Evolutionary conservation across 768 basidiomycete genomes (phyloP), one percentile per base, ranked within the genome.

Genomic region (Boletellus ananiceps): DNA sequence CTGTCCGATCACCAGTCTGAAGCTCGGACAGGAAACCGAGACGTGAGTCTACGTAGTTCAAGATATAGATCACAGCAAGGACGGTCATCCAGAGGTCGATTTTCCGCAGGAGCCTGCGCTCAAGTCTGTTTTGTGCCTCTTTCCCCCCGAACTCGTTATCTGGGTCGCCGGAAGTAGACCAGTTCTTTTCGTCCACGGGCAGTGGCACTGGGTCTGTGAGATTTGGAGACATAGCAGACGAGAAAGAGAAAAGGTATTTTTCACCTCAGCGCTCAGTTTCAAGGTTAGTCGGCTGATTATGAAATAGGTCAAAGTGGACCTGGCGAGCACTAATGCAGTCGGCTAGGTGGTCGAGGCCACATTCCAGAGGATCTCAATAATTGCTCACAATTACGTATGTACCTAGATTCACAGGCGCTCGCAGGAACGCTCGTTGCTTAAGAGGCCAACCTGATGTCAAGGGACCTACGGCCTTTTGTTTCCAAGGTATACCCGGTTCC

Each of bases 81-180:
- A 81, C 75, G 38, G 74, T 73, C 78, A 82, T 79, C 23, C 80
- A 71, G 33, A 75, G 50, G 57, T 84, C 81, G 40, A 85, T 54
- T 59, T 83, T 84, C 55, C 69, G 62, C 44, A 83, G 57, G 13
- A 84, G 69, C 53, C 71, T 77, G 54, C 68, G 73, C 65, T 83
- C 83, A 15, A 84, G 66, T 31, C 37, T 63, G 54, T 62, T 69
- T 43, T 81, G 72, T 18, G 63, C 70, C 51, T 77, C 78, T 3
- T 59, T 57, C 14, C 74, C 76, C 35, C 75, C 77, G 45, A 80
- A 80, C 54, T 81, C 73, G n/a, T 68, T 63, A 57, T 77, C 72
- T 19, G 50, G 39, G 23, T 52, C 52, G 27, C 45, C 41, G 16
- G 2, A 16, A 29, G 25, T 19, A 34, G 14, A 23, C 8, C 23